These are phyloP conservation scores for Wickerhamiella slavikovae DNA, from an alignment of 805 yeast species.

Conservation along the genomic window DNA sequence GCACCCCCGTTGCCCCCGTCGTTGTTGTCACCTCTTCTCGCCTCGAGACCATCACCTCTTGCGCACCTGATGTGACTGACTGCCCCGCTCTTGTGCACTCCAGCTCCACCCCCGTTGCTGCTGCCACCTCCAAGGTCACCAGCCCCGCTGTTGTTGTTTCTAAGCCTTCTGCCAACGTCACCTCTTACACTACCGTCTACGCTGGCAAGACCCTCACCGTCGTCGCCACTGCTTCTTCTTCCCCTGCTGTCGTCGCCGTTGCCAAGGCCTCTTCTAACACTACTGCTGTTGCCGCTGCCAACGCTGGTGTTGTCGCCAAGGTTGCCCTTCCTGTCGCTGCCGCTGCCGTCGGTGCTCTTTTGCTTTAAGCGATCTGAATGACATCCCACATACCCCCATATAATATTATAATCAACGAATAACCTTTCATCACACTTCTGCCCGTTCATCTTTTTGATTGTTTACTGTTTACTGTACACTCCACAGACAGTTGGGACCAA, in stretches of 20 bases:
- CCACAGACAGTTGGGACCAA: too few relatives aligned
- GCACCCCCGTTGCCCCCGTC: slow-evolving; percentile 6
- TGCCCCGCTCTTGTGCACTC: slow-evolving; percentile 25
- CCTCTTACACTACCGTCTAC: slow-evolving; percentile 5
- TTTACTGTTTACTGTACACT: too few relatives aligned
- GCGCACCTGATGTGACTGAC: slow-evolving; percentile 24
- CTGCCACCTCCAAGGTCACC: slow-evolving; percentile 2
- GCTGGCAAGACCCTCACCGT: slow-evolving; percentile 11
- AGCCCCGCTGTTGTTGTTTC: slow-evolving; percentile 7
- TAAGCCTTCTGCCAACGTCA: not conserved
- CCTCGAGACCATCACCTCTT: slow-evolving; percentile 28
- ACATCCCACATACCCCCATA: too few relatives aligned
- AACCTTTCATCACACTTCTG: too few relatives aligned
- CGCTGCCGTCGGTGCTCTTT: slow-evolving; percentile 7
- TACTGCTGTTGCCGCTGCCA: slow-evolving; percentile 4
- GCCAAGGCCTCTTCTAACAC: slow-evolving; percentile 2
- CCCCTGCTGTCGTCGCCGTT: slow-evolving; percentile 4
- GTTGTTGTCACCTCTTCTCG: slow-evolving; percentile 17
- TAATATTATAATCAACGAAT: too few relatives aligned
- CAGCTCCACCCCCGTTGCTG: slow-evolving; percentile 5
- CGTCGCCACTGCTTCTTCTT: slow-evolving; percentile 5
- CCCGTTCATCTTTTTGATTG: too few relatives aligned
- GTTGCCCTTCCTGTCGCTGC: slow-evolving; percentile 9
- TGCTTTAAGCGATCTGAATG: slow-evolving; percentile 7
- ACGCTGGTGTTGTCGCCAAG: slow-evolving; percentile 8